A percentile compares a stretch with the other conserved stretches of the same genome.
These are phyloP conservation scores for Mrakia frigida DNA, from an alignment of 768 basidiomycete genomes.

Conservation along the genomic window DNA sequence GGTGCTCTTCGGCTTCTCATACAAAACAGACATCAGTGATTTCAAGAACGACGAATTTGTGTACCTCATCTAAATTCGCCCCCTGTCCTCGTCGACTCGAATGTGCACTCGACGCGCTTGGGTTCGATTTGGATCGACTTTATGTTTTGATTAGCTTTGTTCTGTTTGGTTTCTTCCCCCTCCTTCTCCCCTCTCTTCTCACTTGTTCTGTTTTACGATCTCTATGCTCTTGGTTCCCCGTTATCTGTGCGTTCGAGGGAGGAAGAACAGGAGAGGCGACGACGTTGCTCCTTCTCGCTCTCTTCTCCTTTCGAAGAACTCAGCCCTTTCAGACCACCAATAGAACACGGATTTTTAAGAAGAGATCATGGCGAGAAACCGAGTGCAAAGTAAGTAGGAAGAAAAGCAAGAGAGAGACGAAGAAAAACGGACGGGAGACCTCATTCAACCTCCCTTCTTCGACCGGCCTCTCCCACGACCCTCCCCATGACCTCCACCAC, in stretches of 20 bases:
- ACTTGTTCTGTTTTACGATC: neutral
- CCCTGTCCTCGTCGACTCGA: neutral
- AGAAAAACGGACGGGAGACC: neutral
- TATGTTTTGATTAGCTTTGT: neutral
- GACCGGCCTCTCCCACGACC: neutral
- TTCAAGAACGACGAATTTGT: conserved; percentile 39
- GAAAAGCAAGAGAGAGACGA: no score
- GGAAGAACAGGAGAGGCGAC: no score
- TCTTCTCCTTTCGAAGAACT: neutral
- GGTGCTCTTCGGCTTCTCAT: no score
- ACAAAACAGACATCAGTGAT: conserved; percentile 34
- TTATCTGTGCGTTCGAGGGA: no score
- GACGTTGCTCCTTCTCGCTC: neutral
- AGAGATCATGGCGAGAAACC: no score
- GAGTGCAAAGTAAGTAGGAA: no score
- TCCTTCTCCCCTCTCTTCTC: neutral
- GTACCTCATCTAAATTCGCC: conserved; percentile 34
- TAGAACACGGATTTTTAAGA: no score
- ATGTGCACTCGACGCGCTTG: neutral
- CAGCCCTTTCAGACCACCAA: no score
- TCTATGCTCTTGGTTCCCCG: neutral
- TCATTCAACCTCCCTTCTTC: neutral
- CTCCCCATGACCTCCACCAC: neutral
- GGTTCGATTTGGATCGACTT: no score
- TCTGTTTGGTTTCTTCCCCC: neutral